These are phyloP conservation scores for Cordyceps cateniannulata DNA, from an alignment of 2,329 filamentous ascomycete species.

Conservation along the genomic window DNA sequence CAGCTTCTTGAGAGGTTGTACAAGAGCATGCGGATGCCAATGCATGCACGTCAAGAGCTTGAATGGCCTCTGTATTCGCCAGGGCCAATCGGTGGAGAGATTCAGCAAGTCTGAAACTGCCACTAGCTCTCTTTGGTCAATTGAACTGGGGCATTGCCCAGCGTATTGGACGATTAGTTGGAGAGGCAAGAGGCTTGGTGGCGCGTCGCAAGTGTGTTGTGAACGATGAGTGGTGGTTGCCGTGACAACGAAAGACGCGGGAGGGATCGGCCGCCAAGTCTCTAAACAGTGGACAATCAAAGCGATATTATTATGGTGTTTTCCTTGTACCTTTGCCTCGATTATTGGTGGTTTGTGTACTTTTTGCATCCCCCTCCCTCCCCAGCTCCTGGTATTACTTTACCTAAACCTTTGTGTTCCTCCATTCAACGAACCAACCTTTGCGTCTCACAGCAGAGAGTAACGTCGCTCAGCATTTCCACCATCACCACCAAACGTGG, in stretches of 20 bases:
- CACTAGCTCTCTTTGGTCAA: neutral
- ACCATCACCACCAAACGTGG: neutral
- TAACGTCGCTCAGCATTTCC: constrained; percentile 5
- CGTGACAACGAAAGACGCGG: constrained; percentile 9
- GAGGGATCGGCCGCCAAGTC: neutral
- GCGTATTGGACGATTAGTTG: neutral
- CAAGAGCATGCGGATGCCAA: neutral
- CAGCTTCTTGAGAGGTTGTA: neutral
- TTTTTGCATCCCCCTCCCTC: neutral
- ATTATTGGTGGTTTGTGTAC: constrained; percentile 3
- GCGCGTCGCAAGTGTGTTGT: neutral
- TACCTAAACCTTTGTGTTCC: neutral
- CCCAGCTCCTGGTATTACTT: too few relatives aligned
- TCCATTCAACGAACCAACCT: neutral
- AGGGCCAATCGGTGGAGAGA: constrained; percentile 2
- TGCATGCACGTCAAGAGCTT: neutral
- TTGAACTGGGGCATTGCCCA: neutral
- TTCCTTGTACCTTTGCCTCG: neutral
- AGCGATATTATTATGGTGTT: neutral
- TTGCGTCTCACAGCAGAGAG: constrained; percentile 3
- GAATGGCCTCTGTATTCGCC: neutral
- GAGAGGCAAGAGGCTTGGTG: neutral
- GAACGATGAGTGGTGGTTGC: neutral
- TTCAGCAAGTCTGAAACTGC: constrained; percentile 10
- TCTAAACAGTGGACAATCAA: constrained; percentile 1